These are phyloP conservation scores for Sugiyamaella valdiviana DNA, from an alignment of 805 yeast species.

Conservation along the genomic window DNA sequence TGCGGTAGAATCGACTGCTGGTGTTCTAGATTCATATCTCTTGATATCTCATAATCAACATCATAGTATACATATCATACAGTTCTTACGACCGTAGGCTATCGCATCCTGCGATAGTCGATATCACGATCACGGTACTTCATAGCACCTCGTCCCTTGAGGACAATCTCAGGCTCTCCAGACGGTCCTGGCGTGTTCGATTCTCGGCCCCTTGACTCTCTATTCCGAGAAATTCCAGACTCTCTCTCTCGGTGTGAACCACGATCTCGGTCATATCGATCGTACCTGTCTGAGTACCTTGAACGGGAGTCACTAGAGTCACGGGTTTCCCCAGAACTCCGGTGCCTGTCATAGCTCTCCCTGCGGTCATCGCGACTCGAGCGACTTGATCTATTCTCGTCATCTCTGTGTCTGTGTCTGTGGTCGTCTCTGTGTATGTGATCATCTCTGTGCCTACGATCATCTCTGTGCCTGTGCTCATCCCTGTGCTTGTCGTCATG, in stretches of 20 bases:
- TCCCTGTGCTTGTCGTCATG: not conserved
- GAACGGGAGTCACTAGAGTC: not conserved
- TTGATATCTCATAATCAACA: too few relatives aligned
- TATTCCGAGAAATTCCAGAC: too few relatives aligned
- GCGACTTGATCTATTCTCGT: not conserved
- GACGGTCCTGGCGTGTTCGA: not conserved
- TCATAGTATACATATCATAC: too few relatives aligned
- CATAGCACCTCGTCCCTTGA: slow-evolving; percentile 20
- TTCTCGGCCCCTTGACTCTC: too few relatives aligned
- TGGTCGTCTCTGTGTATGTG: not conserved
- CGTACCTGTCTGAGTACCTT: not conserved
- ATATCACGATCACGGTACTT: slow-evolving; percentile 9
- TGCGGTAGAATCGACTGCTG: too few relatives aligned
- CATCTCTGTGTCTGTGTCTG: not conserved
- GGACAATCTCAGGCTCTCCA: slow-evolving; percentile 2
- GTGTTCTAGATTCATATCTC: too few relatives aligned
- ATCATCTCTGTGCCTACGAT: not conserved
- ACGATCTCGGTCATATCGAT: not conserved
- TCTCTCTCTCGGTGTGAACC: too few relatives aligned
- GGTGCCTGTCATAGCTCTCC: not conserved
- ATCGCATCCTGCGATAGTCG: not conserved
- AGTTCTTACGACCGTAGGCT: not conserved
- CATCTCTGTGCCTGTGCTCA: not conserved
- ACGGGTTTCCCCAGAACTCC: not conserved
- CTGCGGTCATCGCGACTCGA: too few relatives aligned